Conservation (phyloP, 805 yeast genomes). For the Saccharomyces mikatae region DNA sequence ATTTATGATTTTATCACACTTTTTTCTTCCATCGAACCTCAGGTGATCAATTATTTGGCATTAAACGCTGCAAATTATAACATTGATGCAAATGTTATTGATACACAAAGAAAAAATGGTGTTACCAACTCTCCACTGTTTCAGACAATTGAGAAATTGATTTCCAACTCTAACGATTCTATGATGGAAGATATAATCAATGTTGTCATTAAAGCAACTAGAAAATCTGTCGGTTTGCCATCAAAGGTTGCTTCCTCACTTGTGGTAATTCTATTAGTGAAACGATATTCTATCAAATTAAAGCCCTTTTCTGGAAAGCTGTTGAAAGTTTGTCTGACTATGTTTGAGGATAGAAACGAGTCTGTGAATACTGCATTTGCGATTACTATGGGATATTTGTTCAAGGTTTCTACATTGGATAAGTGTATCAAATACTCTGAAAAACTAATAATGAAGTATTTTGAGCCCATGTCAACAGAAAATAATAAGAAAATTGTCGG, state of each 20-base stretch:
- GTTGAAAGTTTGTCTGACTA: slow-evolving; percentile 47
- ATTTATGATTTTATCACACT: slow-evolving; percentile 60
- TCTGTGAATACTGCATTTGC: slow-evolving; percentile 73
- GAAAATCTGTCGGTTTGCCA: slow-evolving; percentile 77
- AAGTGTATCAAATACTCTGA: slow-evolving; percentile 47
- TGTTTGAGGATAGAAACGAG: slow-evolving; percentile 61
- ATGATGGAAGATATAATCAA: slow-evolving; percentile 40
- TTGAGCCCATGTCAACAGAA: slow-evolving; percentile 40
- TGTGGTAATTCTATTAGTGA: slow-evolving; percentile 56
- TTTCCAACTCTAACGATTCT: slow-evolving; percentile 47
- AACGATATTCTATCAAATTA: slow-evolving; percentile 42
- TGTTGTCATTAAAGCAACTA: slow-evolving; percentile 47
- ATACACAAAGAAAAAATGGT: slow-evolving; percentile 64
- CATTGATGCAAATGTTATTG: slow-evolving; percentile 60
- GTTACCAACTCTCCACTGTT: slow-evolving; percentile 80
- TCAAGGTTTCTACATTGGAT: slow-evolving; percentile 51
- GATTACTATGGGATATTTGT: slow-evolving; percentile 67
- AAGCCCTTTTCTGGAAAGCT: slow-evolving; percentile 55
- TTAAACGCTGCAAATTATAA: slow-evolving; percentile 86
- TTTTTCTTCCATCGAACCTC: slow-evolving; percentile 88
- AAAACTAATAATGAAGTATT: slow-evolving; percentile 46
- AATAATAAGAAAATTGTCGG: slow-evolving; percentile 46
- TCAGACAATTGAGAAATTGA: slow-evolving; percentile 70
- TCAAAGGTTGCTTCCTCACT: slow-evolving; percentile 81
- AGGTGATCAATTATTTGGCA: slow-evolving; percentile 73